Evolutionary conservation across 2,329 filamentous ascomycete species (phyloP).

Genomic region (Westerdykella ornata): DNA sequence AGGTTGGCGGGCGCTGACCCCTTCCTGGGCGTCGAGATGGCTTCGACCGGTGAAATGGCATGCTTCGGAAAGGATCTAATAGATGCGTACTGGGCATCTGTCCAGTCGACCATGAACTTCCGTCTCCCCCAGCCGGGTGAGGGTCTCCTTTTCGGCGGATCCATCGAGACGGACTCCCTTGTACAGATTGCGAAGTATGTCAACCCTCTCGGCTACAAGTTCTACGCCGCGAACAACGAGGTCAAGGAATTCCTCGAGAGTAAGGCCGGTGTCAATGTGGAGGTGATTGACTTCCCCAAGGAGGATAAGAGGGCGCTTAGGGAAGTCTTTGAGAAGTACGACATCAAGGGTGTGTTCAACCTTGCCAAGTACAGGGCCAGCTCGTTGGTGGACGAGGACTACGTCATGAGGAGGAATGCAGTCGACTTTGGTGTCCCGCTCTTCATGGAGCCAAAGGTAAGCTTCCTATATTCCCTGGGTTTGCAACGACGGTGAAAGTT

Average conservation of each 20-base stretch:
- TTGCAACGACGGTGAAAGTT: conserved; percentile 9
- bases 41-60: conserved; percentile 93
- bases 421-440: conserved; percentile 97
- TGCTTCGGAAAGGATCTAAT: conserved; percentile 95
- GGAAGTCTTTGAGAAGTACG: conserved; percentile 93
- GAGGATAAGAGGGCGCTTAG: conserved; percentile 91
- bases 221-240: conserved; percentile 74
- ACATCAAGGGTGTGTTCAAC: conserved; percentile 95
- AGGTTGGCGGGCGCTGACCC: conserved; percentile 94
- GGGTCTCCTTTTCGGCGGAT: conserved; percentile 89
- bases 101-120: conserved; percentile 99
- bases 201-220: conserved; percentile 84
- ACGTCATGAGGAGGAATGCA: conserved; percentile 96
- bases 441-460: conserved; percentile 97
- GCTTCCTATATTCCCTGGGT: conserved; percentile 23
- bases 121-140: conserved; percentile 89
- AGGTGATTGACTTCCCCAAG: conserved; percentile 95
- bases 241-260: conserved; percentile 81
- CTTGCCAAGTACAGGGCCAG: conserved; percentile 76
- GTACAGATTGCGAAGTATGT: conserved; percentile 79
- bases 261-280: conserved; percentile 59
- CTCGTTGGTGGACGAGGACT: conserved; percentile 85
- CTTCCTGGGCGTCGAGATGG: conserved; percentile 97
- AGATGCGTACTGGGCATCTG: conserved; percentile 94
- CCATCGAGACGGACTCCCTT: conserved; percentile 63